Conservation (phyloP, 768 basidiomycete species). For the Naganishia friedmannii region DNA sequence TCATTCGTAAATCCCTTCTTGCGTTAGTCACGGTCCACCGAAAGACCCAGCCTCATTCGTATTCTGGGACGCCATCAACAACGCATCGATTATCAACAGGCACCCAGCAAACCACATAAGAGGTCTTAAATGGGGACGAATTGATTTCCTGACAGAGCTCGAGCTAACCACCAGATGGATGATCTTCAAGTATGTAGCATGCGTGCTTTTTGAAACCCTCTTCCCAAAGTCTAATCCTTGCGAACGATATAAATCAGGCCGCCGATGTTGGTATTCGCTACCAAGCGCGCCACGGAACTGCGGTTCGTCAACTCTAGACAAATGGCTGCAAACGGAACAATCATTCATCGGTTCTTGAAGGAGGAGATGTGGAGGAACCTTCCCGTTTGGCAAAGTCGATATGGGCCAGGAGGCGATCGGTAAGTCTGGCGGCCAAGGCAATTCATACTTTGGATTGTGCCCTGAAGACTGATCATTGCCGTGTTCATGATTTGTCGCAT, state of each 20-base stretch:
- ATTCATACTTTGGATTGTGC: too few relatives aligned
- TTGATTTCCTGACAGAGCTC: constrained; percentile 84
- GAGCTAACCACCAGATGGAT: constrained; percentile 78
- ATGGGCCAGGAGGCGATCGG: constrained; percentile 74
- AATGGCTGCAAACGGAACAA: constrained; percentile 62
- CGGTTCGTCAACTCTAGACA: constrained; percentile 72
- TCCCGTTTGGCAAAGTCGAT: constrained; percentile 68
- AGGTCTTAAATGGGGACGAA: constrained; percentile 65
- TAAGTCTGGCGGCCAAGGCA: constrained; percentile 45
- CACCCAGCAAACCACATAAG: constrained; percentile 64
- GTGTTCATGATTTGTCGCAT: not conserved
- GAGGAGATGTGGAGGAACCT: constrained; percentile 64
- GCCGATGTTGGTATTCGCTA: constrained; percentile 68
- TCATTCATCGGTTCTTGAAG: constrained; percentile 66
- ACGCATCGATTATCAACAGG: constrained; percentile 64
- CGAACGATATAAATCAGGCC: constrained; percentile 60
- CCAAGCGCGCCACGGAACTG: constrained; percentile 70
- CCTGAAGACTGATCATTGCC: not conserved
- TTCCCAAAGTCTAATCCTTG: not conserved
- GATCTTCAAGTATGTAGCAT: constrained; percentile 69
- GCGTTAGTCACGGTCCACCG: constrained; percentile 62
- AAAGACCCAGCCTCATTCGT: constrained; percentile 67
- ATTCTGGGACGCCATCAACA: constrained; percentile 71
- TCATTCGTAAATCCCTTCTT: constrained; percentile 3
- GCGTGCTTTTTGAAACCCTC: not conserved